Evolutionary conservation across 2,329 filamentous ascomycete genomes (phyloP).

Genomic region (Talaromyces albobiverticillius): DNA sequence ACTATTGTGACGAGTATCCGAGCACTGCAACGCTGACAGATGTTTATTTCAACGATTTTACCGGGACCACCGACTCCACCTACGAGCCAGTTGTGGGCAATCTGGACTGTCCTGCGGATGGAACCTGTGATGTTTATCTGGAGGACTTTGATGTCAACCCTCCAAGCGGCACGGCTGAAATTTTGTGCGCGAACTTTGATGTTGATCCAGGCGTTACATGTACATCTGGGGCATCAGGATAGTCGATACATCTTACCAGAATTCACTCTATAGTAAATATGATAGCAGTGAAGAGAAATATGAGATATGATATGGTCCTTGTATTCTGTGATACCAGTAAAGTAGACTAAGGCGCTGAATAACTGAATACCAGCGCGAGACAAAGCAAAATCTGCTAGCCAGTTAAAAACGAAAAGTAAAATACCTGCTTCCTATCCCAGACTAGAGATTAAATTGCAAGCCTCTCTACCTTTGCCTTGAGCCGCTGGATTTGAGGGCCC

Average conservation of each 20-base stretch:
- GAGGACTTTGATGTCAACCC: slow-evolving; percentile 32
- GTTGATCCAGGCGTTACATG: slow-evolving; percentile 30
- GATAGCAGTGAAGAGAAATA: background rate
- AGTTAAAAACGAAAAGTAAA: too few relatives aligned
- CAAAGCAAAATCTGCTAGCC: too few relatives aligned
- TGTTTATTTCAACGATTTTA: slow-evolving; percentile 37
- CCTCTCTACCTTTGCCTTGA: slow-evolving; percentile 95
- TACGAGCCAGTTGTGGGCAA: slow-evolving; percentile 36
- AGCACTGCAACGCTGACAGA: slow-evolving; percentile 33
- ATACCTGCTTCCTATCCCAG: too few relatives aligned
- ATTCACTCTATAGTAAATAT: background rate
- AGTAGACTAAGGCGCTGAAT: too few relatives aligned
- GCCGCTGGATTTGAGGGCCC: slow-evolving; percentile 76
- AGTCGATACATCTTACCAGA: background rate
- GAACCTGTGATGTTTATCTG: slow-evolving; percentile 38
- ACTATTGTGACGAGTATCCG: slow-evolving; percentile 36
- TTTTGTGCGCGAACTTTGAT: slow-evolving; percentile 35
- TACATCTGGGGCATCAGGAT: slow-evolving; percentile 35
- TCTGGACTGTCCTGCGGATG: slow-evolving; percentile 36
- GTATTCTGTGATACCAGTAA: too few relatives aligned
- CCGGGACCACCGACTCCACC: slow-evolving; percentile 37
- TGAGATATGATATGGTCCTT: too few relatives aligned
- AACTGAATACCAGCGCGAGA: too few relatives aligned
- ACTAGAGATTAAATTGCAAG: slow-evolving; percentile 70
- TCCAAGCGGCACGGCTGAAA: slow-evolving; percentile 29